Evolutionary conservation across 345 rosid species (phyloP).

Genomic region (Garcia nutans): DNA sequence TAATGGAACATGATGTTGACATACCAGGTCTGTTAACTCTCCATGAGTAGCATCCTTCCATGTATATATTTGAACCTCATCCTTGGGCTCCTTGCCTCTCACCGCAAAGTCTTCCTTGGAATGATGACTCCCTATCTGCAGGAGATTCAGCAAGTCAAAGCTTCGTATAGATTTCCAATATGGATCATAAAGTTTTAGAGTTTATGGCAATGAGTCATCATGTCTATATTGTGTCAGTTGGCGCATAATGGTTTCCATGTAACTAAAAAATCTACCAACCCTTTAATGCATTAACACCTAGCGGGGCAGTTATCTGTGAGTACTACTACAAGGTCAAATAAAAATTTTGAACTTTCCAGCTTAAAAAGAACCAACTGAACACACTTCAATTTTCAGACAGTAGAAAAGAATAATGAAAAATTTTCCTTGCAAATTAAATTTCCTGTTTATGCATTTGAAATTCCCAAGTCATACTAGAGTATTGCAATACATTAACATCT

Average conservation of each 20-base stretch:
- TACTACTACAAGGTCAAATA: background rate
- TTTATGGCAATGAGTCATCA: background rate
- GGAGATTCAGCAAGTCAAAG: slow-evolving; percentile 11
- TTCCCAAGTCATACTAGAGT: background rate
- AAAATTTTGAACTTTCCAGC: no score
- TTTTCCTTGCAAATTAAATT: background rate
- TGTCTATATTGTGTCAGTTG: background rate
- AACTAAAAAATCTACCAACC: background rate
- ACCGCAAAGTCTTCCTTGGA: slow-evolving; percentile 81
- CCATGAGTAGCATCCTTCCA: slow-evolving; percentile 97
- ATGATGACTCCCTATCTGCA: slow-evolving; percentile 82
- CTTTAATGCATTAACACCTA: background rate
- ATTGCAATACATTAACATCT: background rate
- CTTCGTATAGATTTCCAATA: background rate
- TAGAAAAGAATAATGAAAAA: background rate
- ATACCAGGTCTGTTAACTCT: slow-evolving; percentile 84
- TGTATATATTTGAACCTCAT: slow-evolving; percentile 94
- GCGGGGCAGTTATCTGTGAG: background rate
- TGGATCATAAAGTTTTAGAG: no score
- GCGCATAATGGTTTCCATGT: background rate
- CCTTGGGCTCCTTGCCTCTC: slow-evolving; percentile 94
- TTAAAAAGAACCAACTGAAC: no score
- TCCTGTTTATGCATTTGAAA: background rate
- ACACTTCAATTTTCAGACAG: background rate
- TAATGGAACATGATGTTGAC: slow-evolving; percentile 5